These are phyloP conservation scores for Boletus pseudo-olivaceus DNA, from an alignment of 768 basidiomycete species.

Conservation along the genomic window DNA sequence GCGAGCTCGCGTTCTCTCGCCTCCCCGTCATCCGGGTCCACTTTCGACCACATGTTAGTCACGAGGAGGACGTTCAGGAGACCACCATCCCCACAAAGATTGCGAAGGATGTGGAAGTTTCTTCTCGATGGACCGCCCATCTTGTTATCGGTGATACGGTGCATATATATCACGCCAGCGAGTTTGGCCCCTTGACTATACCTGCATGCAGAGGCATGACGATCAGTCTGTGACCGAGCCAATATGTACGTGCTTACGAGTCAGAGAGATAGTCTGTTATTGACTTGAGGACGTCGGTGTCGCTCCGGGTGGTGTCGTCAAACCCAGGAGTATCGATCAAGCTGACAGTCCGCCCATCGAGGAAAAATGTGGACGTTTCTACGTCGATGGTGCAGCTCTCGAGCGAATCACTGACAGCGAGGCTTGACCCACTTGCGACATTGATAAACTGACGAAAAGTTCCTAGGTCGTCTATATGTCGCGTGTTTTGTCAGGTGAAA, in stretches of 20 bases:
- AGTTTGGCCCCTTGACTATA: conserved; percentile 25
- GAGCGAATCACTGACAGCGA: conserved; percentile 24
- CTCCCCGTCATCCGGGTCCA: conserved; percentile 33
- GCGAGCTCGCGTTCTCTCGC: conserved; percentile 45
- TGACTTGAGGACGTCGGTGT: conserved; percentile 43
- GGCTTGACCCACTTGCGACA: conserved; percentile 15
- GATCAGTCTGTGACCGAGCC: background rate
- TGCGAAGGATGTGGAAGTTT: conserved; percentile 48
- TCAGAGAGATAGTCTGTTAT: conserved; percentile 37
- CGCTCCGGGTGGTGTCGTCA: conserved; percentile 48
- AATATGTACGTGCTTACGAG: conserved; percentile 21
- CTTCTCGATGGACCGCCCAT: conserved; percentile 49
- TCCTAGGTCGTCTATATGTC: background rate
- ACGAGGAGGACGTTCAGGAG: conserved; percentile 48
- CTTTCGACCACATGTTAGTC: conserved; percentile 52
- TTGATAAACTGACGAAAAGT: conserved; percentile 17
- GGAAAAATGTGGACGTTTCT: conserved; percentile 36
- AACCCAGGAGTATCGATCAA: conserved; percentile 62
- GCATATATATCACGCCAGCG: conserved; percentile 49
- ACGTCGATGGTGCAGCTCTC: conserved; percentile 26
- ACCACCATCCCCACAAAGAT: conserved; percentile 47
- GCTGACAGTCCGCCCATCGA: conserved; percentile 40
- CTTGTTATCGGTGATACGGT: conserved; percentile 47
- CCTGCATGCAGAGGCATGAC: conserved; percentile 9
- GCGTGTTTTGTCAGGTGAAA: background rate